Evolutionary conservation across 2,329 filamentous ascomycete species (phyloP).

Genomic region (Cercospora beticola): DNA sequence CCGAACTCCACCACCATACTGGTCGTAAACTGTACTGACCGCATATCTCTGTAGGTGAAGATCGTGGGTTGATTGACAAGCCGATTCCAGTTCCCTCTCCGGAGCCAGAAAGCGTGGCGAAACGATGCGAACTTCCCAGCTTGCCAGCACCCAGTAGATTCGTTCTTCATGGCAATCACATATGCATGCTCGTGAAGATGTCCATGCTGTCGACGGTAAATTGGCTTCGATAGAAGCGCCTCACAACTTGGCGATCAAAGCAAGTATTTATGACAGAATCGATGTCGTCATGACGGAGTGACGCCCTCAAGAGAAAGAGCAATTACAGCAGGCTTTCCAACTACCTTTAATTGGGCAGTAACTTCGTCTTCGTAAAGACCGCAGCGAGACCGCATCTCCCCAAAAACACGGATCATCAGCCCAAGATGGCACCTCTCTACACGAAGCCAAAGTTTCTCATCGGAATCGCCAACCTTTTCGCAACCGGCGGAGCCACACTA

Average conservation of each 20-base stretch:
- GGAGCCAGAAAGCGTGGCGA: not conserved
- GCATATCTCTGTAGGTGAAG: not conserved
- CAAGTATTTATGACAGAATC: not conserved
- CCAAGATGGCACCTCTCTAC: not conserved
- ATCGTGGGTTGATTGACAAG: not conserved
- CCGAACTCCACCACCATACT: not conserved
- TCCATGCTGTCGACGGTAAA: not conserved
- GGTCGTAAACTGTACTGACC: not conserved
- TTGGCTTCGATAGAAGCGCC: not conserved
- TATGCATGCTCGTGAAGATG: not conserved
- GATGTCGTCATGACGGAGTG: slow-evolving; percentile 9
- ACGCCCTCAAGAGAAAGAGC: not conserved
- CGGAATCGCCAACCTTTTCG: slow-evolving; percentile 17
- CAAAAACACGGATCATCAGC: not conserved
- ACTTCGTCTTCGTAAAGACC: not conserved
- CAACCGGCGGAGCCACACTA: slow-evolving; percentile 22
- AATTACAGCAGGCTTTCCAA: not conserved
- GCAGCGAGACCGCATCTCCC: too few relatives aligned
- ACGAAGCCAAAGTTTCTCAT: slow-evolving; percentile 7
- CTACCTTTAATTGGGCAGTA: not conserved
- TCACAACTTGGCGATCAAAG: not conserved
- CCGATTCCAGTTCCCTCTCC: too few relatives aligned
- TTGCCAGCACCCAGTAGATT: not conserved
- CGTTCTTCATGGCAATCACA: not conserved
- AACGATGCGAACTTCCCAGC: too few relatives aligned